Evolutionary conservation across 208 protist species (phyloP), one percentile per base, ranked within the genome.

Genomic region (Phytomonas francai): DNA sequence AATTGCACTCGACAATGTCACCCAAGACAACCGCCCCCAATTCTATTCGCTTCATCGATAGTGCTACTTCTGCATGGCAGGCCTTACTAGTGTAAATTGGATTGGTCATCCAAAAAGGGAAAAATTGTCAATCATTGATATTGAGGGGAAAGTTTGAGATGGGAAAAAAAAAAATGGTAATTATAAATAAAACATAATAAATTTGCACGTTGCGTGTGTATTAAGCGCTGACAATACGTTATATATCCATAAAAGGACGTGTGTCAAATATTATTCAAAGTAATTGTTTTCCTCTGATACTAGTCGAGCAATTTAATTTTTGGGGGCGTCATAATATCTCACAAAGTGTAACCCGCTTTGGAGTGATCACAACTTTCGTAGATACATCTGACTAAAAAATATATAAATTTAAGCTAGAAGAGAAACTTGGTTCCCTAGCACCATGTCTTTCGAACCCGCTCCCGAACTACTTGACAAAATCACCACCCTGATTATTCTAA

Each of bases 101-200:
- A 7, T 11, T 7, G 12, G 1, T 45, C 19, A 45, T 11, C 19
- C 12, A 14, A 45, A 45, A 45, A n/a, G n/a, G 49, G 25, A 42
- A 61, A 61, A 61, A 61, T 61, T 3, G 19, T 61, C 32, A 61
- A 36, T 1, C 58, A 61, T 22, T 2, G 32, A 36, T 57, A 57
- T 27, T 16, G 11, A 61, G 32, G 19, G 58, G 58, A 61, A 61
- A 61, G 8, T 8, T 42, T 32, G 2, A 22, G 39, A 45, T 45
- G 39, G 39, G 3, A 12, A 61, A 61, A 61, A 36, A 14, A 22
- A 8, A 65, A 34, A 67, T 30, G 2, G 14, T 0, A 57, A 30
- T 9, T 29, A 45, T 39, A 67, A 51, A 67, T n/a, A 51, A 51
- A 65, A 12, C 28, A 64, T 22, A 63, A 3, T 2, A 54, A 39